Conservation (phyloP, 768 basidiomycete genomes). For the Agaricus sinodeliciosus region DNA sequence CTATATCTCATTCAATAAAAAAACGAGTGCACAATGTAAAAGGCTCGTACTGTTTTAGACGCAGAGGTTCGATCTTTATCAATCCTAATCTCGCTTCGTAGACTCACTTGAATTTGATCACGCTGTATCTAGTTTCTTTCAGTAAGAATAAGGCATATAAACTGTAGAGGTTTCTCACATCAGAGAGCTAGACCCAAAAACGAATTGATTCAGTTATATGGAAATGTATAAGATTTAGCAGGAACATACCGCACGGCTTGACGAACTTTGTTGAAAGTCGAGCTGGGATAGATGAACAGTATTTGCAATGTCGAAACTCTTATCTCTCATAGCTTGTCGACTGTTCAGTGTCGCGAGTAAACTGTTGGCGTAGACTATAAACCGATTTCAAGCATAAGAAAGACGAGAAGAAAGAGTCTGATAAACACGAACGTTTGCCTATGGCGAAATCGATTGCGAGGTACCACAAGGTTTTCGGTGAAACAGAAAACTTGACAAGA, state of each 20-base stretch:
- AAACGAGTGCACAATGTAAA: neutral
- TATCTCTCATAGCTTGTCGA: constrained; percentile 20
- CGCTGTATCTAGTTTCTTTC: neutral
- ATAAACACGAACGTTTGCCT: constrained; percentile 32
- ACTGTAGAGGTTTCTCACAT: neutral
- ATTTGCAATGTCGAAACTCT: constrained; percentile 11
- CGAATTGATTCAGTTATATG: neutral
- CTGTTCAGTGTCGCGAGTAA: constrained; percentile 38
- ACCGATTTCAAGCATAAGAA: neutral
- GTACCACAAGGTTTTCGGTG: constrained; percentile 29
- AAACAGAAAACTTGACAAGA: constrained; percentile 19
- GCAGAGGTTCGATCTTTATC: too few relatives aligned
- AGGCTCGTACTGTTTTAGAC: neutral
- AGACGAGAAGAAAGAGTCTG: neutral
- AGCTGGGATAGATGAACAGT: constrained; percentile 15
- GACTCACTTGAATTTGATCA: neutral
- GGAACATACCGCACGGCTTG: neutral
- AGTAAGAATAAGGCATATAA: too few relatives aligned
- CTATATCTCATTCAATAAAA: neutral
- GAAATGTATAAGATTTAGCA: neutral
- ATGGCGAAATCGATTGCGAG: constrained; percentile 37
- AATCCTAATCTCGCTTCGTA: constrained; percentile 1
- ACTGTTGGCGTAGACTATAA: constrained; percentile 39
- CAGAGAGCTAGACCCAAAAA: neutral
- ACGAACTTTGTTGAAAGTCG: constrained; percentile 2